phyloP scores from a whole-genome alignment of 495 filamentous ascomycete species.

The Tuber aestivum region DNA sequence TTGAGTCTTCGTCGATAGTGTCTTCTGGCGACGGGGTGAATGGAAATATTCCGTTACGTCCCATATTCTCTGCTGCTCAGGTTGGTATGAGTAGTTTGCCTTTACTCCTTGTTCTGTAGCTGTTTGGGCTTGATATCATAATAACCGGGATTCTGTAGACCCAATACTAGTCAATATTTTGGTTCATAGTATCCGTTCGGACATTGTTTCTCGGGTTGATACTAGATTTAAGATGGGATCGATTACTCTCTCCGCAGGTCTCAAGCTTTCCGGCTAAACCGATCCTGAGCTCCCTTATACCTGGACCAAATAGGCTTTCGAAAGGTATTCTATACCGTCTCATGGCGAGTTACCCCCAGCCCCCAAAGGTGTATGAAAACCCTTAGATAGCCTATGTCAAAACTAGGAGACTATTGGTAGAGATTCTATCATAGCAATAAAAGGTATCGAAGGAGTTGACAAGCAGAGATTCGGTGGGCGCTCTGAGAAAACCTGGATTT shows the following conservation, averaged over 20 bases:
- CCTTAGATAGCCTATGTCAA: constrained; percentile 74
- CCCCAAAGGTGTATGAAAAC: constrained; percentile 74
- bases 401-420: constrained; percentile 78
- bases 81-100: constrained; percentile 54
- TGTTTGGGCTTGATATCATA: constrained; percentile 14
- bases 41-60: constrained; percentile 60
- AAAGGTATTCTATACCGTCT: constrained; percentile 80
- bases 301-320: constrained; percentile 78
- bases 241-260: constrained; percentile 86
- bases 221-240: constrained; percentile 93
- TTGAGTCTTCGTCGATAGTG: constrained; percentile 13
- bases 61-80: constrained; percentile 75
- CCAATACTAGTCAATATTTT: constrained; percentile 79
- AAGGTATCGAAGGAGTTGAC: constrained; percentile 82
- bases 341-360: constrained; percentile 88
- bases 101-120: not conserved
- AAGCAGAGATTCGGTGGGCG: constrained; percentile 63
- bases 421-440: constrained; percentile 88
- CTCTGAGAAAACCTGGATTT: not conserved
- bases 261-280: constrained; percentile 94
- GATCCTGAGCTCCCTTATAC: constrained; percentile 50
- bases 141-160: constrained; percentile 47
- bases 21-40: constrained; percentile 52
- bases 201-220: constrained; percentile 76
- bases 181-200: constrained; percentile 76